Base-by-base conservation (phyloP, 1,284 basidiomycete species). In the Ustilago curta region DNA sequence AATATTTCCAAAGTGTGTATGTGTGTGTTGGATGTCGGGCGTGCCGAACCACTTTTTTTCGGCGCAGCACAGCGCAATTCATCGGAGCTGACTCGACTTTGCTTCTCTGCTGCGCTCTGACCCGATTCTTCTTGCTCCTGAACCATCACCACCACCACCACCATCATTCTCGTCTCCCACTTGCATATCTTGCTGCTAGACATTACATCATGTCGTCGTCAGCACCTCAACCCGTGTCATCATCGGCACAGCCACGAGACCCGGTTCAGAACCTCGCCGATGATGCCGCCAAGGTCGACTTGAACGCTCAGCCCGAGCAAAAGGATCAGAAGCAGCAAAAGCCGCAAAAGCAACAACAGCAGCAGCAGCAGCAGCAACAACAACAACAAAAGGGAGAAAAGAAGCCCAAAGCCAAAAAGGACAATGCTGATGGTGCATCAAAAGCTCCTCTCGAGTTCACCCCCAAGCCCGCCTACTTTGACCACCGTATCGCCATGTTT, bases 401-500 rank as follows among this genome's bases (percentile, higher is more conserved):
- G 74, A 77, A 76, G 71, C 60, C 61, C 50, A 79, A 82, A 63
- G 60, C 64, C 16, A 74, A 75, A 50, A 70, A 68, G 57, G 79
- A 66, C 5, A 54, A 27, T 40, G 72, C 63, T 6, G 69, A 71
- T 42, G 62, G 61, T 18, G 77, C 59, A n/a, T 45, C 70, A 43
- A 78, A 75, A 53, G 57, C 58, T 43, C 79, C 79, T 6, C 67
- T 82, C 43, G 80, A 79, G 92, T 87, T 96, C 57, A 88, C 90
- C 86, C 95, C 95, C 25, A 89, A 88, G 19, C 95, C 96, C 19
- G 91, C 89, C 58, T 98, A 91, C 88, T 92, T 98, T 86, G 91
- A 92, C 80, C 91, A 93, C 85, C 91, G 96, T 64, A 90, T 98
- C 86, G 90, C 91, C 85, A 90, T 98, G 81, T 99, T 95, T 81